A percentile compares a stretch with the other conserved stretches of the same genome.
phyloP scores from a whole-genome alignment of 148 eudicot species.

The Gaultheria prostrata region DNA sequence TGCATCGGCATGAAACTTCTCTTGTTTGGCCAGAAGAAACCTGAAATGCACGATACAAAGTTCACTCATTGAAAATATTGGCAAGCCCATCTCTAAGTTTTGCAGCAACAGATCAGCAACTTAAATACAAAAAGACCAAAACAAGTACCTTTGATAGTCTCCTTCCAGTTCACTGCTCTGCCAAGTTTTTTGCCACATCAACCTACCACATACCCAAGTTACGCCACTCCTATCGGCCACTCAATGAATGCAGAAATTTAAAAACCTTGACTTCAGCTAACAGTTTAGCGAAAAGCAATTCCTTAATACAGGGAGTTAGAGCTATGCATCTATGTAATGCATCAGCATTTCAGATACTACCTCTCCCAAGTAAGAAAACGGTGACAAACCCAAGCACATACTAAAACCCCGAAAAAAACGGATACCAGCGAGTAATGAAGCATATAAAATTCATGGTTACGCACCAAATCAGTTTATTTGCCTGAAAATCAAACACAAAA shows the following conservation, averaged over 20 bases:
- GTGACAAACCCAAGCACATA: conserved; percentile 17
- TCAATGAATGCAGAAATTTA: not conserved
- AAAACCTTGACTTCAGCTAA: conserved; percentile 2
- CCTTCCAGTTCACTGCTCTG: not conserved
- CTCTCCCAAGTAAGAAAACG: not conserved
- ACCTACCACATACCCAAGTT: not conserved
- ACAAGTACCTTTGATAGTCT: not conserved
- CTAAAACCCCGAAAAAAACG: conserved; percentile 22
- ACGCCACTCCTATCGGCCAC: not conserved
- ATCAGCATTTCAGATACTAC: conserved; percentile 21
- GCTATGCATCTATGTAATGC: not conserved
- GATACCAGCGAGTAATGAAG: conserved; percentile 10
- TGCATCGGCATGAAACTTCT: conserved; percentile 50
- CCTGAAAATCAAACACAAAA: conserved; percentile 15
- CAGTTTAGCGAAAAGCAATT: conserved; percentile 5
- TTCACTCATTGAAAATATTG: conserved; percentile 48
- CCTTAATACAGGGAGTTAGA: not conserved
- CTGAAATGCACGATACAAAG: conserved; percentile 27
- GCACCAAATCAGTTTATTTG: not conserved
- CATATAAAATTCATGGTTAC: conserved; percentile 19
- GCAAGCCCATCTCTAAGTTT: conserved; percentile 59
- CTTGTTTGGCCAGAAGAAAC: conserved; percentile 35
- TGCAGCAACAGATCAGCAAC: conserved; percentile 2
- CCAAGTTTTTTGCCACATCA: not conserved
- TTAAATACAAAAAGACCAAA: conserved; percentile 9